A percentile compares a stretch with the other conserved stretches of the same genome.
Conservation (phyloP, 148 eudicot genomes). For the Fallopia convolvulus region DNA sequence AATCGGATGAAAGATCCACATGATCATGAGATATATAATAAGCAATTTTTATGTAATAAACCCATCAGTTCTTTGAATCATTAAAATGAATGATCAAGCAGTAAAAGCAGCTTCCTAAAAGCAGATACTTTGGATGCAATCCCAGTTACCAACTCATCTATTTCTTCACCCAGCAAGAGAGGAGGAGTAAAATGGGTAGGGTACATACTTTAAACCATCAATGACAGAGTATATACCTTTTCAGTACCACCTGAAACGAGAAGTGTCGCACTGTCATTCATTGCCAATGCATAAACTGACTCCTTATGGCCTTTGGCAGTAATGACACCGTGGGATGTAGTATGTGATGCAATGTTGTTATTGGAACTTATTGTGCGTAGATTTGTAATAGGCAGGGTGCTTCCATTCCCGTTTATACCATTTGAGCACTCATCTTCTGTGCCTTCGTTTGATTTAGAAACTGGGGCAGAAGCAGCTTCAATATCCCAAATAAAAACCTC, state of each 20-base stretch:
- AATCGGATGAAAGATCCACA: neutral
- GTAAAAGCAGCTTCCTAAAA: neutral
- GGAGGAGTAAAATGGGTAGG: neutral
- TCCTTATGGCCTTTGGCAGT: slow-evolving; percentile 98
- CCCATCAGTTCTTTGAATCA: neutral
- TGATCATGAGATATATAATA: neutral
- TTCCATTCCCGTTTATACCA: slow-evolving; percentile 37
- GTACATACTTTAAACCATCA: neutral
- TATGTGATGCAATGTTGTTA: slow-evolving; percentile 59
- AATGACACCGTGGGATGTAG: slow-evolving; percentile 68
- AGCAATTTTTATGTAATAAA: neutral
- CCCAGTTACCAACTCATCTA: neutral
- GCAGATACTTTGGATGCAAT: neutral
- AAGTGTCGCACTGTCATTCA: slow-evolving; percentile 78
- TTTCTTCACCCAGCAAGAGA: neutral
- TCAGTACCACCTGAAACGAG: slow-evolving; percentile 99
- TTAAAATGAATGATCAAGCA: neutral
- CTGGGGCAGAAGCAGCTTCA: slow-evolving; percentile 86
- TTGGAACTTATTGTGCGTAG: slow-evolving; percentile 65
- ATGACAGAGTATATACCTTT: slow-evolving; percentile 44
- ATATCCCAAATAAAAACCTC: slow-evolving; percentile 98
- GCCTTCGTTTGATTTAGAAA: slow-evolving; percentile 57
- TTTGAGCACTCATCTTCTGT: slow-evolving; percentile 59
- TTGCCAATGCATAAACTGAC: slow-evolving; percentile 93
- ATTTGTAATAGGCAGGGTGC: slow-evolving; percentile 38